phyloP scores from a whole-genome alignment of 179 eudicot species.

The Actinidia chinensis region DNA sequence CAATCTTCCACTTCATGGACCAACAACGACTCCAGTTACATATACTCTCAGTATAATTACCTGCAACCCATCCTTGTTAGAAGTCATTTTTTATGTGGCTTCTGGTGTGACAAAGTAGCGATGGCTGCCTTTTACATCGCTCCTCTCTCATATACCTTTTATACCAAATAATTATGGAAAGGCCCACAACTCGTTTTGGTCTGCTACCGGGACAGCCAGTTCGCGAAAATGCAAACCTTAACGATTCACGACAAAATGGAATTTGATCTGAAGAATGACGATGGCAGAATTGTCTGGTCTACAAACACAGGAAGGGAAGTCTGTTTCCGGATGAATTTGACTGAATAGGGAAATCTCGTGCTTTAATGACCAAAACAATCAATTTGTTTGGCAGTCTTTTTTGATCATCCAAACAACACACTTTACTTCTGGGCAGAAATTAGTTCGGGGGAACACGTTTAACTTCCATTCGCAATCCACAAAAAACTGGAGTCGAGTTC shows the following conservation, averaged over 20 bases:
- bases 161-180: not conserved
- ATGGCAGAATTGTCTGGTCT: not conserved
- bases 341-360: constrained; percentile 31
- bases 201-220: not conserved
- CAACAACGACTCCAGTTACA: not conserved
- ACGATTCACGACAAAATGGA: not conserved
- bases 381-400: constrained; percentile 34
- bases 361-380: constrained; percentile 14
- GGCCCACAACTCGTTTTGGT: not conserved
- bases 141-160: not conserved
- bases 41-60: too few relatives aligned
- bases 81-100: not conserved
- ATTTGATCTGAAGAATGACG: not conserved
- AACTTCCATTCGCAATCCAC: constrained; percentile 25
- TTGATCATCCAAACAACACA: constrained; percentile 34
- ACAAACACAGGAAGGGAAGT: constrained; percentile 19
- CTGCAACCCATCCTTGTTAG: not conserved
- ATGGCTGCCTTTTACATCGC: not conserved
- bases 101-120: not conserved
- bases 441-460: constrained; percentile 23
- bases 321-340: constrained; percentile 29
- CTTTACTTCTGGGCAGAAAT: constrained; percentile 32
- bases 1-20: not conserved
- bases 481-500: constrained; percentile 18
- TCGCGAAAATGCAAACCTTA: not conserved